These are phyloP conservation scores for Aspergillus terreus DNA, from an alignment of 2,329 filamentous ascomycete species.

Conservation along the genomic window DNA sequence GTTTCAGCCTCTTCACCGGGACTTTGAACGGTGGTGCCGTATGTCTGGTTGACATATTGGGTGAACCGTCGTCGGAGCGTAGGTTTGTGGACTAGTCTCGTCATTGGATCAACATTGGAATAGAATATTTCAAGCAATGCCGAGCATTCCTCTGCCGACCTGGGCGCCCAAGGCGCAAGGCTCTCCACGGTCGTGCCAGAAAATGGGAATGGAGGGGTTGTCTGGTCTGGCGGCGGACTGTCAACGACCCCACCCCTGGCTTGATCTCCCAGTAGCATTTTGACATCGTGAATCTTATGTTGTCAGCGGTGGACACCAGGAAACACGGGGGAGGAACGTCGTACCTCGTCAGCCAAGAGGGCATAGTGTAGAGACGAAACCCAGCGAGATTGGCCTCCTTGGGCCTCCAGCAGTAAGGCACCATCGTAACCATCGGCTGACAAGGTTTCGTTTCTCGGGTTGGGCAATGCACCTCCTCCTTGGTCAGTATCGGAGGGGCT, in stretches of 20 bases:
- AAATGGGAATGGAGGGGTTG: not conserved
- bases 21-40: not conserved
- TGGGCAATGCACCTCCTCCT: not conserved
- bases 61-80: slow-evolving; percentile 2
- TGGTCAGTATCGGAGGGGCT: not conserved
- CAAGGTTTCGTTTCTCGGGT: not conserved
- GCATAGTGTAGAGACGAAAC: slow-evolving; percentile 13
- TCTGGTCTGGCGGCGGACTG: not conserved
- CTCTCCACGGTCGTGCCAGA: not conserved
- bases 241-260: not conserved
- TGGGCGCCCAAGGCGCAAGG: slow-evolving; percentile 3
- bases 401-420: slow-evolving; percentile 7
- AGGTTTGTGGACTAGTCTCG: slow-evolving; percentile 4
- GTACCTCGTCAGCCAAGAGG: slow-evolving; percentile 10
- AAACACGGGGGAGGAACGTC: not conserved
- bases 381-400: slow-evolving; percentile 9
- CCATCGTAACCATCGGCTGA: slow-evolving; percentile 10
- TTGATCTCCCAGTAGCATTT: slow-evolving; percentile 1
- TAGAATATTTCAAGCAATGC: slow-evolving; percentile 3
- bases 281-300: not conserved
- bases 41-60: slow-evolving; percentile 1
- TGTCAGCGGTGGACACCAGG: not conserved
- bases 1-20: not conserved
- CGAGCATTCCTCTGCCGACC: slow-evolving; percentile 5
- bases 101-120: slow-evolving; percentile 6